Evolutionary conservation across 2,329 filamentous ascomycete genomes (phyloP).

Genomic region (Westerdykella ornata): DNA sequence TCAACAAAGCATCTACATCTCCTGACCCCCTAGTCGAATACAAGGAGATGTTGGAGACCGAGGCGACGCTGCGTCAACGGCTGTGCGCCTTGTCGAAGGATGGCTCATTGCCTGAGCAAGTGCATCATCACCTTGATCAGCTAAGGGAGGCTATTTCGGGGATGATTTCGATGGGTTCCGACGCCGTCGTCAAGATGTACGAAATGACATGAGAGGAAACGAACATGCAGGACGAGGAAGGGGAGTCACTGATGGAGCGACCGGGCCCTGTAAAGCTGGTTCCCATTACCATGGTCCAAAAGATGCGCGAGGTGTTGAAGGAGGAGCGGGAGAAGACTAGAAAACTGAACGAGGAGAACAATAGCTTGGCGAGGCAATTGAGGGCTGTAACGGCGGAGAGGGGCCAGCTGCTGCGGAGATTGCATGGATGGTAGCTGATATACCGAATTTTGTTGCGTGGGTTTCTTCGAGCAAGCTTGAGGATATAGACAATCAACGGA

Average conservation of each 20-base stretch:
- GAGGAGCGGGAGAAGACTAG: too few species aligned
- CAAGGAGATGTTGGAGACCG: slow-evolving; percentile 13
- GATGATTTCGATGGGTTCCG: slow-evolving; percentile 9
- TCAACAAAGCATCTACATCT: slow-evolving; percentile 9
- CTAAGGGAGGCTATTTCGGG: slow-evolving; percentile 10
- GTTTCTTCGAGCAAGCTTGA: too few species aligned
- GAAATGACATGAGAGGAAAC: slow-evolving; percentile 4
- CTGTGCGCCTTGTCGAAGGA: slow-evolving; percentile 12
- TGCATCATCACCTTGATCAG: slow-evolving; percentile 13
- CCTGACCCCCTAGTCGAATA: slow-evolving; percentile 12
- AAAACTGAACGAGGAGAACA: slow-evolving; percentile 20
- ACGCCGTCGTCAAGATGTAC: slow-evolving; percentile 6
- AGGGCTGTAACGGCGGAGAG: slow-evolving; percentile 5
- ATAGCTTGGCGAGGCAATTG: slow-evolving; percentile 11
- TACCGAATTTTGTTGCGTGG: not conserved
- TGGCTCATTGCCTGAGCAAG: slow-evolving; percentile 12
- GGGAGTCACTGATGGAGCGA: slow-evolving; percentile 9
- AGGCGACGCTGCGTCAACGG: slow-evolving; percentile 11
- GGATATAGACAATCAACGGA: too few species aligned
- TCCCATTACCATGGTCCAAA: too few species aligned
- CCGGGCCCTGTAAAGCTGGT: slow-evolving; percentile 5
- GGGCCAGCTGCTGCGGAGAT: slow-evolving; percentile 1
- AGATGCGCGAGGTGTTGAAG: too few species aligned
- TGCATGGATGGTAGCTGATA: not conserved
- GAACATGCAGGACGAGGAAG: slow-evolving; percentile 10